Conservation (phyloP, 768 basidiomycete species). For the Russula earlei region DNA sequence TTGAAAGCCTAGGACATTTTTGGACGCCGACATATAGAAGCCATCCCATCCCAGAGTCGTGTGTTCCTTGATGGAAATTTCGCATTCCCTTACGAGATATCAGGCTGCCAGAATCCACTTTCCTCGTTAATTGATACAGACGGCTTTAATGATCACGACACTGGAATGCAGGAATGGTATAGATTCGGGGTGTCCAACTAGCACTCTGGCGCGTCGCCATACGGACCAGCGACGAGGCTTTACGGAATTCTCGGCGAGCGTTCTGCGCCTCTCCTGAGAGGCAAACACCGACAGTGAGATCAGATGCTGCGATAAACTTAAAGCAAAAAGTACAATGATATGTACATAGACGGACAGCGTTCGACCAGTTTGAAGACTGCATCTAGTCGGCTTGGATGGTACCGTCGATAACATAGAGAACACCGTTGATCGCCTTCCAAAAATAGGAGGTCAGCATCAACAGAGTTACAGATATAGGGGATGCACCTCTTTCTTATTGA, state of each 20-base stretch:
- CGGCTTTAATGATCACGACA: background rate
- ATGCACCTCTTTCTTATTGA: slow-evolving; percentile 53
- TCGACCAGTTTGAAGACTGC: background rate
- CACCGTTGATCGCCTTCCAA: slow-evolving; percentile 43
- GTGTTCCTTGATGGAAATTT: background rate
- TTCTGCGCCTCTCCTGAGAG: no score
- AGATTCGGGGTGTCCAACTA: no score
- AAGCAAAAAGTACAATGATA: background rate
- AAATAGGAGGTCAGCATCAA: background rate
- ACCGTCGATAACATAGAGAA: slow-evolving; percentile 50
- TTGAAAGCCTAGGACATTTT: background rate
- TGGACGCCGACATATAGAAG: background rate
- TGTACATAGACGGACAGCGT: background rate
- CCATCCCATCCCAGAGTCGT: no score
- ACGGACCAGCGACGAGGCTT: no score
- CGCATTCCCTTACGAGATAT: background rate
- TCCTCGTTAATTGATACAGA: background rate
- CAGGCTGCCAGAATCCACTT: no score
- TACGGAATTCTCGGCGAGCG: no score
- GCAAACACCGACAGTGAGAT: no score
- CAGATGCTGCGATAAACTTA: no score
- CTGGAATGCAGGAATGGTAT: no score
- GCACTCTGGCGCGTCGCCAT: no score
- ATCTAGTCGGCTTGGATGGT: slow-evolving; percentile 30
- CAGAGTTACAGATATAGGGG: background rate